Evolutionary conservation across 2,329 filamentous ascomycete species (phyloP), one percentile per base, ranked within the genome.

Genomic region (Aspergillus pseudonomiae): DNA sequence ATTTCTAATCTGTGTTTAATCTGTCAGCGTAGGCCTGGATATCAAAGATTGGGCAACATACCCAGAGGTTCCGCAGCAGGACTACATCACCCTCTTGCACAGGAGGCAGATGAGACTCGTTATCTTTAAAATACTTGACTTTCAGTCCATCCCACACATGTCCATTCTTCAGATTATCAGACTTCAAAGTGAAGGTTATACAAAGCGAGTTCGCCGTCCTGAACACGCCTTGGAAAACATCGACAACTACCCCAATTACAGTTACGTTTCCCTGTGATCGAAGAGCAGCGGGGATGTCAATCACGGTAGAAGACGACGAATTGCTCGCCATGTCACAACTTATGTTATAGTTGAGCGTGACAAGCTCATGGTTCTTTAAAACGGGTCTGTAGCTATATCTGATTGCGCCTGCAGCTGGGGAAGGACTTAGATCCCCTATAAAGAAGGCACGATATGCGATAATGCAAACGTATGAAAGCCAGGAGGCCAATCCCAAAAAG

Each of bases 201-300:
- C 89, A 90, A 83, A 91, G 89, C 28, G 74, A 71, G 26, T 85
- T 83, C 60, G 65, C 79, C 1, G 88, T 88, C 12, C 74, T 61
- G 0, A 80, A 81, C 1, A 87, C 85, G 0, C 82, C 58, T 7
- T 50, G 76, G 62, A 86, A 83, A 56, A 83, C 84, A 69, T 94
- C 91, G 58, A 87, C 86, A 4, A 94, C 85, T 5, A 94, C 77
- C 1, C 92, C 93, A 57, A 93, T 84, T 46, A 95, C 78, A 76
- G 82, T 89, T 66, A 89, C 80, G 6, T 32, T 73, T 66, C 30
- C 68, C 10, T 67, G 54, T 53, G 76, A 61, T 28, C 75, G 73
- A 24, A 57, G 84, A 76, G 64, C 88, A 74, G 65, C 78, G 71
- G 68, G 83, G 75, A 86, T 76, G 48, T 78, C 75, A 6, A 77